Evolutionary conservation across 306 rosid genomes (phyloP), one percentile per base, ranked within the genome.

Genomic region (Calophaca sinica): DNA sequence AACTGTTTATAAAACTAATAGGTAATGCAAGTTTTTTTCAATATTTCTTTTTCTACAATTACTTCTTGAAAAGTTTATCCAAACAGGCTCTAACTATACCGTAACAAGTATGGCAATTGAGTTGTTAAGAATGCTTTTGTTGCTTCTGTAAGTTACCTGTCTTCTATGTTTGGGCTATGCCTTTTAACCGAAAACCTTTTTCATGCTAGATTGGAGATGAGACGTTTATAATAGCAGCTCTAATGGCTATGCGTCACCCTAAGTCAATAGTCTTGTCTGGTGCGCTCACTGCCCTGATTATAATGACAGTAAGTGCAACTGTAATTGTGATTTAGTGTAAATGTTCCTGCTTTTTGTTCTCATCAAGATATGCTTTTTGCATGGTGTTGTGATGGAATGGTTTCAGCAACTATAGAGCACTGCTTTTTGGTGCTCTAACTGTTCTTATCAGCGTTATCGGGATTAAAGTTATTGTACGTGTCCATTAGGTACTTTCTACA

Each of bases 191-290:
- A 61, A 48, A 48, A 79, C 72, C 48, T 15, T 82, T 80, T 70
- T 80, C 73, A 62, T 84, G 80, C 85, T 85, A 96, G 99, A 96
- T 96, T 82, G 98, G 99, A 82, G 99, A 96, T 70, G 99, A 96
- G 85, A 96, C 99, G 12, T 96, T 96, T 75, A 96, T 96, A 60
- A 96, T 96, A 73, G 99, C 99, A 52, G 99, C 99, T 80, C 92
- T 96, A 45, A 96, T 92, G 99, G 99, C 98, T 36, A 96, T 96
- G 99, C 99, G 99, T 9, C 99, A 96, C 60, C 99, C 99, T 6
- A 90, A 88, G 89, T 92, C 99, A 71, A 92, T 88, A 72, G 99
- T 96, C 52, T 81, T 96, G 79, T 92, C 98, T 42, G 99, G 99
- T 72, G 98, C 99, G 0, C 97, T 96, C 38, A 7, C 79, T 63